Base-by-base conservation (phyloP, 2,329 filamentous ascomycete species). In the Ceratocystis huliohia region DNA sequence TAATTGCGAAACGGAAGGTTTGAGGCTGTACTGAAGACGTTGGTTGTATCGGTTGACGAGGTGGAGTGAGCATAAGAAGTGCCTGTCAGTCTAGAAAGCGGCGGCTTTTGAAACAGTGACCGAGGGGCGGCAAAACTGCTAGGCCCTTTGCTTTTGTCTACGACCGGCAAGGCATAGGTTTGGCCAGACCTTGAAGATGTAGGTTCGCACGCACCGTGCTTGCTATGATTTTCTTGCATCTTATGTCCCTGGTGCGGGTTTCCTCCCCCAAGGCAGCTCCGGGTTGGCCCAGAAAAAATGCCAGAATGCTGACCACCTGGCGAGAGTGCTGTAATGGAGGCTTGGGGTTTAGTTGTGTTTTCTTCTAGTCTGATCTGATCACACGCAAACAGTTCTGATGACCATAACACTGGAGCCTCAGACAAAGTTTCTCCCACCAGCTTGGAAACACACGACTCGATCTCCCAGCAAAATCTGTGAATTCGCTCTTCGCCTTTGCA, bases 401-500 rank as follows among this genome's bases (percentile, higher is more conserved):
- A 91, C 91, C 91, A 96, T 1, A 97, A 78, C 0, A 96, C 89
- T 0, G 93, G 91, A 0, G 89, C 89, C 46, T 96, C 89, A 68
- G 88, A 80, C 69, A 96, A 86, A 59, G 85, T 91, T 68, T 95
- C 89, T 33, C 90, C 91, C 37, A 96, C 87, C 6, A 97, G 80
- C 73, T 91, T 91, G 70, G 85, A 88, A 69, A 96, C 87, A 72
- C 91, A 96, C 69, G 85, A 88, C 71, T 93, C 88, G 33, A 97
- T 83, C 74, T 97, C 94, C 70, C 91, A 88, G 73, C 88, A 94
- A 74, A 99, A 94, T 10, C 92, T 86, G 74, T 97, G 94, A 45
- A 99, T 93, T 63, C 94, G 81, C 76, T 99, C 94, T 74, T 99
- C 94, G 5, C 93, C 94, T 70, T 86, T 88, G 76, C 94, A 99